A percentile compares a stretch with the other conserved stretches of the same genome.
Evolutionary conservation across 345 rosid genomes (phyloP).

Genomic region (Jatropha curcas): DNA sequence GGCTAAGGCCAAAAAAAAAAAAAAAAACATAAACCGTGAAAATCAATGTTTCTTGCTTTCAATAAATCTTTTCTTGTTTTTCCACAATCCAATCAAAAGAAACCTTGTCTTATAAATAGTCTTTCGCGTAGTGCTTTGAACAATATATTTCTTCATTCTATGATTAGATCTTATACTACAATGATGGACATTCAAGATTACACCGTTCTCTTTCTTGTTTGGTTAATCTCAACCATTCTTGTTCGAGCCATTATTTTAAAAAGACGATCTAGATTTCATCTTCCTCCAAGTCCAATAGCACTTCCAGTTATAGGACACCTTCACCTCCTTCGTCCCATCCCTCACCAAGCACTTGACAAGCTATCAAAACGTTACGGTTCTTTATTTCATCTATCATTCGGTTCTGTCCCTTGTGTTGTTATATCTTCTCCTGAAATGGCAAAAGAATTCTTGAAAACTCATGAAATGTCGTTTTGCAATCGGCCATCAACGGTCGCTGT

Average conservation of each 20-base stretch:
- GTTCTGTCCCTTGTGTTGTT: conserved; percentile 1
- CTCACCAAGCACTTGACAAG: conserved; percentile 16
- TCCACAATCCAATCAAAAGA: too few relatives aligned
- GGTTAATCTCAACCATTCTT: neutral
- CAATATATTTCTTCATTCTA: neutral
- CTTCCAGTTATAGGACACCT: conserved; percentile 18
- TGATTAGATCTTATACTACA: too few relatives aligned
- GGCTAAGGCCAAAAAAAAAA: too few relatives aligned
- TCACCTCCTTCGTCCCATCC: conserved; percentile 7
- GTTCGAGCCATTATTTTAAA: neutral
- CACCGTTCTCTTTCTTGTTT: neutral
- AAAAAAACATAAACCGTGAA: too few relatives aligned
- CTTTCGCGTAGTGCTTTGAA: too few relatives aligned
- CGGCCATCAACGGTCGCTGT: conserved; percentile 6
- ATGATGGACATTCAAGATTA: conserved; percentile 1
- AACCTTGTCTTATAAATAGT: too few relatives aligned
- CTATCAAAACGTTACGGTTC: conserved; percentile 7
- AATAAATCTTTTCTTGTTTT: too few relatives aligned
- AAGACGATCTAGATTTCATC: neutral
- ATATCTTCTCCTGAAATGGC: conserved; percentile 13
- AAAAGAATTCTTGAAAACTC: conserved; percentile 13
- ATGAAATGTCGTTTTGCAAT: conserved; percentile 5
- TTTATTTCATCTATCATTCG: conserved; percentile 3
- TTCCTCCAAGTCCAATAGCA: neutral
- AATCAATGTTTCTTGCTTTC: too few relatives aligned